Evolutionary conservation across 768 basidiomycete genomes (phyloP), one percentile per base, ranked within the genome.

Genomic region (Russula lepida): DNA sequence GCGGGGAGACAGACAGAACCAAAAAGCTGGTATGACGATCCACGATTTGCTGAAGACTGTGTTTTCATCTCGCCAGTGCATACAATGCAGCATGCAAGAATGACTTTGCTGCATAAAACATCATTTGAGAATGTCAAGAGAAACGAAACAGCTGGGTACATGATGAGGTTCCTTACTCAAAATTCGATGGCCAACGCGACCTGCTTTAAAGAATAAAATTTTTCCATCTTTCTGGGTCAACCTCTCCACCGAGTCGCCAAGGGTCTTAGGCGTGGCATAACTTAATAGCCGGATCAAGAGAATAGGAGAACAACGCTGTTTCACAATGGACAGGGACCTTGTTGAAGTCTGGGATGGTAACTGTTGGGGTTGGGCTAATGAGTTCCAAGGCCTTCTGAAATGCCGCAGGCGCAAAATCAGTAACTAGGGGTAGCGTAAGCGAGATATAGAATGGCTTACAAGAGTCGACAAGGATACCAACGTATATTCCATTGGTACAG

Each of bases 401-500:
- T 15, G 77, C 89, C 90, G 63, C 27, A 35, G 62, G 23, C 52
- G 57, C 32, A 21, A 55, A 33, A 58, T 64, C 23, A 58, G 33
- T 62, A 12, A 35, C 19, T 8, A 30, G n/a, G n/a, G n/a, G n/a
- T n/a, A n/a, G 23, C 19, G 23, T 41, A 13, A 32, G 46, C 65
- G 21, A 66, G 58, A 1, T 9, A n/a, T 52, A 39, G 47, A 44
- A 27, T 9, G 41, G 64, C 80, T 66, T 60, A 88, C 88, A 77
- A 69, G 78, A 76, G 58, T 80, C 75, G 25, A 82, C 81, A 44
- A 77, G 77, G 17, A 74, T 74, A 2, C 83, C 82, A 37, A 84
- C 79, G 67, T 83, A 90, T n/a, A 92, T 76, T 3, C 91, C 91
- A n/a, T 78, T 73, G 12, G 79, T 73, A 63, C 85, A 87, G 13